A percentile compares a stretch with the other conserved stretches of the same genome.
Conservation (phyloP, 768 basidiomycete genomes). For the Tulasnella sp. region DNA sequence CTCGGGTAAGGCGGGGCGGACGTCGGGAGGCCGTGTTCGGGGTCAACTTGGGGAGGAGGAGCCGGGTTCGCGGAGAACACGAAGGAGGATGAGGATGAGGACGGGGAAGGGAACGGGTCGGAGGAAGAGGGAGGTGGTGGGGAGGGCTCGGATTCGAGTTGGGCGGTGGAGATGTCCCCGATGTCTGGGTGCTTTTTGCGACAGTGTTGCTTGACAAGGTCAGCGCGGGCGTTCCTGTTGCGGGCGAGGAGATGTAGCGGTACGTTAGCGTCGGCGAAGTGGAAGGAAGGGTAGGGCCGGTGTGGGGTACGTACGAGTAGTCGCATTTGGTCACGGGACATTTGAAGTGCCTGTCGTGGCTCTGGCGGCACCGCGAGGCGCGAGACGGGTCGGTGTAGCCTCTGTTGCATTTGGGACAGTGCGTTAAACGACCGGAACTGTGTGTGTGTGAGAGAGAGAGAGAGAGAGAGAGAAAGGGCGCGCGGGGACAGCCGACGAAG, state of each 20-base stretch:
- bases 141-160: background rate
- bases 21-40: background rate
- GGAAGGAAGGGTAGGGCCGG: background rate
- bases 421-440: background rate
- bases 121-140: background rate
- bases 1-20: background rate
- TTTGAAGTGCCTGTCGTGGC: background rate
- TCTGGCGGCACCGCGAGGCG: background rate
- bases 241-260: background rate
- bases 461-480: too few species aligned
- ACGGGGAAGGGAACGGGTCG: background rate
- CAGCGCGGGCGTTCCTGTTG: background rate
- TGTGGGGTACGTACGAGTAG: background rate
- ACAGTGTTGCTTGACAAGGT: slow-evolving; percentile 1
- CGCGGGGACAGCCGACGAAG: too few species aligned
- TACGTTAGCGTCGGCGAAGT: background rate
- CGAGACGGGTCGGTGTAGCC: background rate
- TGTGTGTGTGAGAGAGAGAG: too few species aligned
- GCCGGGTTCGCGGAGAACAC: background rate
- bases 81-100: background rate
- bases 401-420: background rate
- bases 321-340: background rate
- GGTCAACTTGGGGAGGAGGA: background rate
- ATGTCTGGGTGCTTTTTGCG: background rate
- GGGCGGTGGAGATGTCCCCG: background rate